These are phyloP conservation scores for Claviceps capensis DNA, from an alignment of 2,329 filamentous ascomycete genomes.

Conservation along the genomic window DNA sequence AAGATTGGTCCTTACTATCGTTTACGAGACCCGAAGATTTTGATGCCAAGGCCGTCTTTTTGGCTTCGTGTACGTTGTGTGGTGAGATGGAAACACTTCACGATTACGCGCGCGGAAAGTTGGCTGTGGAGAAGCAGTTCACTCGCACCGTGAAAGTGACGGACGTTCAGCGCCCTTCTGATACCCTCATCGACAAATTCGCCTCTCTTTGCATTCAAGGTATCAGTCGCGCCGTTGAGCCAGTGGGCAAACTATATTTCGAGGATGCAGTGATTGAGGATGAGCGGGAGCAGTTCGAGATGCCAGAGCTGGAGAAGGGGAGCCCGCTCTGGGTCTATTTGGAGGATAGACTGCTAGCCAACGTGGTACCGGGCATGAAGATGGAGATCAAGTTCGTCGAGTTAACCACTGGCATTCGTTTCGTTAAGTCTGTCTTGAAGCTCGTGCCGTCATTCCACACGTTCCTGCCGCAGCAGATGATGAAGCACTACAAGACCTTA, in stretches of 20 bases:
- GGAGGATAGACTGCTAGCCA: constrained; percentile 40
- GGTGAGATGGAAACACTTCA: constrained; percentile 19
- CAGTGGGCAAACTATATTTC: constrained; percentile 32
- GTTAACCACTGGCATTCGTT: constrained; percentile 48
- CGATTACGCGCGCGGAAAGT: constrained; percentile 10
- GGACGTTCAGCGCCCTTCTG: constrained; percentile 30
- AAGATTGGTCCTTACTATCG: constrained; percentile 17
- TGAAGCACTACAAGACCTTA: constrained; percentile 52
- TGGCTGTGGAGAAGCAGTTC: constrained; percentile 28
- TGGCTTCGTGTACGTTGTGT: constrained; percentile 29
- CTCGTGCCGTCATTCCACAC: constrained; percentile 50
- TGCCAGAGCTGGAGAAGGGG: constrained; percentile 7
- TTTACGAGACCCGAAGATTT: constrained; percentile 23
- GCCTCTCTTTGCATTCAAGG: constrained; percentile 23
- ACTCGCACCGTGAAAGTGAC: constrained; percentile 48
- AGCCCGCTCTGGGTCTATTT: constrained; percentile 42
- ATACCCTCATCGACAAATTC: constrained; percentile 29
- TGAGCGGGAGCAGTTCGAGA: constrained; percentile 27
- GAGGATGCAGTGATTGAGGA: constrained; percentile 33
- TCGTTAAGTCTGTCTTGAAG: constrained; percentile 44
- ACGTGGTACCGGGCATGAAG: constrained; percentile 53
- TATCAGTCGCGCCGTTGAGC: constrained; percentile 19
- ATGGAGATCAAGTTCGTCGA: constrained; percentile 40
- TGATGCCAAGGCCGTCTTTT: constrained; percentile 28
- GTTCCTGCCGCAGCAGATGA: constrained; percentile 54